A percentile compares a stretch with the other conserved stretches of the same genome.
Conservation (phyloP, 768 basidiomycete genomes). For the Megacollybia marginata region DNA sequence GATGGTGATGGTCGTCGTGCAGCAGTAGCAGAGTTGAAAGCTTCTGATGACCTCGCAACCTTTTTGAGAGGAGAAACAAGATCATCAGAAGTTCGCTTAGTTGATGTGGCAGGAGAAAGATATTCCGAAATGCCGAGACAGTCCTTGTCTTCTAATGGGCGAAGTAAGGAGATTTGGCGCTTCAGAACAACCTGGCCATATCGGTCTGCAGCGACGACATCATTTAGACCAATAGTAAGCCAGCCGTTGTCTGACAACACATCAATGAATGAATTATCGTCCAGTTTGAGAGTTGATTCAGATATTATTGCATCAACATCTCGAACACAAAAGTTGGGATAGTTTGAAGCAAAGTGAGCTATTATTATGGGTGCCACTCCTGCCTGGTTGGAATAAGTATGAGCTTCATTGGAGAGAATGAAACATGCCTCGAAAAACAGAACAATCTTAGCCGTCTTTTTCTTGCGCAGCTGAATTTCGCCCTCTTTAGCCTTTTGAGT, state of each 20-base stretch:
- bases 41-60: no score
- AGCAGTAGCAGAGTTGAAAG: no score
- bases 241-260: not conserved
- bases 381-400: not conserved
- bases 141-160: not conserved
- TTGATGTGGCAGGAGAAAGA: not conserved
- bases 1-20: no score
- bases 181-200: not conserved
- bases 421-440: not conserved
- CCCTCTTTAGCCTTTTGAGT: not conserved
- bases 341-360: no score
- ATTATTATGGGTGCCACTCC: no score
- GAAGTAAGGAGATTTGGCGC: not conserved
- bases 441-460: not conserved
- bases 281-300: no score
- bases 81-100: not conserved
- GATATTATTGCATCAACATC: no score
- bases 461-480: not conserved
- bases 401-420: not conserved
- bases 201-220: not conserved
- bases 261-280: no score
- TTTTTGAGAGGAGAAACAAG: not conserved
- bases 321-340: no score
- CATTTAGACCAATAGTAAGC: not conserved
- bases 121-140: not conserved